Evolutionary conservation across 805 yeast species (phyloP).

Genomic region (Pichia nakasei): DNA sequence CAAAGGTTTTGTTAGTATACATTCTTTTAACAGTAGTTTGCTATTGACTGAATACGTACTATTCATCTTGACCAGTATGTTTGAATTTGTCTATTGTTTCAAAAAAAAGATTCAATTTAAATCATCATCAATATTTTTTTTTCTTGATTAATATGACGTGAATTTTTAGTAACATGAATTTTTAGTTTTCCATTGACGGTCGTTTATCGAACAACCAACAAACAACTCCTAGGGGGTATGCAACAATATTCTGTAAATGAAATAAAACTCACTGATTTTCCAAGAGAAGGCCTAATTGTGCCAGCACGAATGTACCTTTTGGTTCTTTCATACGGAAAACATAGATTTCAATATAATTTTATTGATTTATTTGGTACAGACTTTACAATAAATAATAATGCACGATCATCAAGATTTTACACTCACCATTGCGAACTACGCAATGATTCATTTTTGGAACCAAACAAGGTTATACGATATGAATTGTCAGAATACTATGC

Average conservation of each 20-base stretch:
- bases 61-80: too few relatives aligned
- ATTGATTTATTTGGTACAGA: conserved; percentile 15
- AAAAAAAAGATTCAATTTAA: too few relatives aligned
- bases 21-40: too few relatives aligned
- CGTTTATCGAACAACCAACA: too few relatives aligned
- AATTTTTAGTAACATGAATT: too few relatives aligned
- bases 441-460: background rate
- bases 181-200: too few relatives aligned
- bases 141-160: too few relatives aligned
- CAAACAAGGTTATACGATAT: background rate
- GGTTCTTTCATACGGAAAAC: conserved; percentile 1
- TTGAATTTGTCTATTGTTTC: too few relatives aligned
- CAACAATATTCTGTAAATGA: background rate
- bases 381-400: conserved; percentile 13
- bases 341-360: background rate
- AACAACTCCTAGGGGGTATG: too few relatives aligned
- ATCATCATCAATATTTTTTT: too few relatives aligned
- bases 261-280: conserved; percentile 7
- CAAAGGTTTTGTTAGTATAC: background rate
- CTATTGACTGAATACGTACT: too few relatives aligned
- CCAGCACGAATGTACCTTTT: conserved; percentile 9
- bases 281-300: background rate
- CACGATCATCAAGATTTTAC: background rate
- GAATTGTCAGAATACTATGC: background rate
- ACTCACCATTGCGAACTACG: background rate